Evolutionary conservation across 2,329 filamentous ascomycete species (phyloP).

Genomic region (Tolypocladium tundrense): DNA sequence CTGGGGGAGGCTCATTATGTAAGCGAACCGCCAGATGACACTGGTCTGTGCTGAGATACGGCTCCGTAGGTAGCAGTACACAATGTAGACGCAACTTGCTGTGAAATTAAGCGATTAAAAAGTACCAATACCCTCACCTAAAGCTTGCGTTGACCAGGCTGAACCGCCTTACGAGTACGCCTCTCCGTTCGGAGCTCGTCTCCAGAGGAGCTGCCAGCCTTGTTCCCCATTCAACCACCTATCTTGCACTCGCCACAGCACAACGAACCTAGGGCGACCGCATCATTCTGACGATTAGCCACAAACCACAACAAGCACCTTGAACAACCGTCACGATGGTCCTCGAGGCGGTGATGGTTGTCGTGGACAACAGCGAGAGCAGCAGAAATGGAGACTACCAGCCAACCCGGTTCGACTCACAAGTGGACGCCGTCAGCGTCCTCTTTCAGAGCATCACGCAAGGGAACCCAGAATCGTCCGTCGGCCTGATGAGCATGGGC

Average conservation of each 20-base stretch:
- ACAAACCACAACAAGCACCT: neutral
- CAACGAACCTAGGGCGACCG: neutral
- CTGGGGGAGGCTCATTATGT: conserved; percentile 4
- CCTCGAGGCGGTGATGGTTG: conserved; percentile 98
- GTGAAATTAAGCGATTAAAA: neutral
- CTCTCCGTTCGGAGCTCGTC: conserved; percentile 14
- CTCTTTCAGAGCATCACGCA: conserved; percentile 94
- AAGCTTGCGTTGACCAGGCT: conserved; percentile 24
- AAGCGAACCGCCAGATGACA: neutral
- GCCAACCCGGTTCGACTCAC: conserved; percentile 90
- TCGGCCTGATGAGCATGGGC: conserved; percentile 98
- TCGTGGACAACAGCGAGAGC: conserved; percentile 98
- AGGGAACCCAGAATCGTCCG: conserved; percentile 91
- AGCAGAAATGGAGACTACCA: conserved; percentile 91
- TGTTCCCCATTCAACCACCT: conserved; percentile 1
- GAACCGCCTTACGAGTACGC: conserved; percentile 38
- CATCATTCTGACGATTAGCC: neutral
- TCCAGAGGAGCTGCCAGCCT: conserved; percentile 1
- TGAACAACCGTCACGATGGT: conserved; percentile 61
- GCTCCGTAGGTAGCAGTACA: conserved; percentile 12
- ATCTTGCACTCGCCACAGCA: neutral
- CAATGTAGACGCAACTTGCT: neutral
- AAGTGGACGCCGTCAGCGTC: conserved; percentile 88
- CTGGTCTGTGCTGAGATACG: neutral
- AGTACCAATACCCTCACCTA: neutral